Base-by-base conservation (phyloP, 352 stramenopile genomes). In the Aphanomyces cochlioides region DNA sequence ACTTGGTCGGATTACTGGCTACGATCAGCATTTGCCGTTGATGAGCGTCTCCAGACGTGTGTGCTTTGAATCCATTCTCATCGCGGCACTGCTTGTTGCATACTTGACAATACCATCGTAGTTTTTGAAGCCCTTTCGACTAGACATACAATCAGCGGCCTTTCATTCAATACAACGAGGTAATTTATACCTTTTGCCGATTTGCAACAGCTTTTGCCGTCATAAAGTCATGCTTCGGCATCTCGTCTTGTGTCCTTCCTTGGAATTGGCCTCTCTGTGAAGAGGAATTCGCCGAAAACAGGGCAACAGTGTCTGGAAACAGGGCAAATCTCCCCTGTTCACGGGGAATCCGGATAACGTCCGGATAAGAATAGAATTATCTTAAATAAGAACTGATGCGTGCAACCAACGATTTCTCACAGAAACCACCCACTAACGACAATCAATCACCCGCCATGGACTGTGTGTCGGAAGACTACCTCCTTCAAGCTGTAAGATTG, bases 41-140 rank as follows among this genome's bases (percentile, higher is more conserved):
- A 83, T 99, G 98, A 6, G 90, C 93, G 74, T 99, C 98, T 40
- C 89, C 98, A 10, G 84, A 98, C 39, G 96, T 91, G 83, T 99
- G 98, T 75, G 96, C 99, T 84, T 99, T 99, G 84, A 99, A 99
- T 15, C 98, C 98, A 81, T 99, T 99, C 78, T 99, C 97, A 75
- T 99, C 98, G n/a, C 97, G 92, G 77, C 98, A 99, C 81, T 99
- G 97, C 82, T 99, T 99, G 76, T 96, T 79, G 77, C 97, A 99
- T 78, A 99, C 98, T 81, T 99, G 96, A 77, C 98, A 99, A 79
- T 98, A 98, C 90, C 96, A 99, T 21, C 96, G 92, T 53, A 99
- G 87, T 80, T 99, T 99, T 79, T 99, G 96, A 3, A 99, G 87
- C 12, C 98, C 98, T 74, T 97, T 97, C 47, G 91, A 77, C 84